These are phyloP conservation scores for Talaromyces albobiverticillius DNA, from an alignment of 2,329 filamentous ascomycete genomes.

Conservation along the genomic window DNA sequence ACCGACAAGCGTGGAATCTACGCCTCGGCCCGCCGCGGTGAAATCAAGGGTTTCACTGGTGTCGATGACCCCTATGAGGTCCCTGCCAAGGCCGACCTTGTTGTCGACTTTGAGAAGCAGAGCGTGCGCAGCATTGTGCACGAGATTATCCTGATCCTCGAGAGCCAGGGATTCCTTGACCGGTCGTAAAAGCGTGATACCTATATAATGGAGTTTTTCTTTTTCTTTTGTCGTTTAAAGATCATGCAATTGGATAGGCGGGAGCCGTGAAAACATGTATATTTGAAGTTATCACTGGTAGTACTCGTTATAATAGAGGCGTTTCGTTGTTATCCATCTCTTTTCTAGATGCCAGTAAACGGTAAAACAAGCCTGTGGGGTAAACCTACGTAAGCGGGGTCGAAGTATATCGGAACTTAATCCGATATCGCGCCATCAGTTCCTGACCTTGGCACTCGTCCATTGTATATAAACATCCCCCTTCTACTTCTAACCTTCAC, in stretches of 20 bases:
- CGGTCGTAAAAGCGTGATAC: slow-evolving; percentile 42
- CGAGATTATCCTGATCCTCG: slow-evolving; percentile 90
- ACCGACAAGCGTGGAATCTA: slow-evolving; percentile 94
- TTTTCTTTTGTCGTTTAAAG: too few species aligned
- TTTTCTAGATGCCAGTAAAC: neutral
- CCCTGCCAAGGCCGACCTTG: slow-evolving; percentile 76
- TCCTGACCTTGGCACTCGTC: too few species aligned
- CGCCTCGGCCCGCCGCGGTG: slow-evolving; percentile 73
- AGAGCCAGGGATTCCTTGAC: slow-evolving; percentile 85
- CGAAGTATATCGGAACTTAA: neutral
- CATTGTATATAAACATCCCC: neutral
- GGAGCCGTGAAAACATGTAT: neutral
- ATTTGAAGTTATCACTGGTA: neutral
- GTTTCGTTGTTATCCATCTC: neutral
- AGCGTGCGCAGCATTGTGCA: slow-evolving; percentile 91
- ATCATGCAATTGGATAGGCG: neutral
- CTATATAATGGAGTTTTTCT: neutral
- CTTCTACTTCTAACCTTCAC: too few species aligned
- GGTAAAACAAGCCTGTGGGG: neutral
- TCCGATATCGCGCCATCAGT: slow-evolving; percentile 6
- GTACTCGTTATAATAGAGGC: slow-evolving; percentile 1
- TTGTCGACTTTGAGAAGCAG: slow-evolving; percentile 81
- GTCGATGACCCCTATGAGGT: slow-evolving; percentile 95
- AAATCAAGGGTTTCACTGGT: slow-evolving; percentile 98
- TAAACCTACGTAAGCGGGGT: neutral